Base-by-base conservation (phyloP, 768 basidiomycete genomes). In the Cystobasidium tubakii region DNA sequence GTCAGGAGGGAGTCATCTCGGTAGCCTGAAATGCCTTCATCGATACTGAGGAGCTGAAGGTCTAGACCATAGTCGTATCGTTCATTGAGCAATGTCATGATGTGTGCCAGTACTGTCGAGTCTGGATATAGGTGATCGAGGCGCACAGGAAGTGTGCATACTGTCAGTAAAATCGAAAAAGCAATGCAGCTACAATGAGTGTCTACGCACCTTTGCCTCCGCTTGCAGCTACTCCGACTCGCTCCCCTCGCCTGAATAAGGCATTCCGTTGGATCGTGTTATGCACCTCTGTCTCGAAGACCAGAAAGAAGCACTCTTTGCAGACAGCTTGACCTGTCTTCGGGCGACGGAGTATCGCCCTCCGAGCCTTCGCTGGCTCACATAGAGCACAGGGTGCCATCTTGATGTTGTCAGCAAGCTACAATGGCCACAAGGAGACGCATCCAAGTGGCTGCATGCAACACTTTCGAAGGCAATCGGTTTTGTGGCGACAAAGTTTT, bases 281-380 rank as follows among this genome's bases (percentile, higher is more conserved):
- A 83, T 99, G 96, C 33, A 99, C 89, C 81, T 99, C 96, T 0
- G 92, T 95, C 84, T 99, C 96, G 78, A 99, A 99, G 46, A 97
- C 93, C 77, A 87, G 87, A 84, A 92, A 99, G 83, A 94, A 96
- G 80, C 96, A 99, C 44, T 89, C 88, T 81, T 89, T 90, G 84
- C 96, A 99, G 74, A 98, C 93, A 81, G 93, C 92, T 79, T 97
- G 94, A 0, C 92, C 92, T 0, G 94, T 99, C 82, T 99, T 99
- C 1, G 95, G 96, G 21, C 96, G 85, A 79, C 90, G 94, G 50
- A 99, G 81, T 78, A 98, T 93, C 0, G 96, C 91, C 66, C 88
- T 87, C 1, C 88, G 83, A 1, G 86, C 87, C 19, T 85, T 82
- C 80, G 92, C 92, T 17, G 96, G 84, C 1, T 86, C 87, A 79